Evolutionary conservation across 345 rosid genomes (phyloP), one percentile per base, ranked within the genome.

Genomic region (Draba incana): DNA sequence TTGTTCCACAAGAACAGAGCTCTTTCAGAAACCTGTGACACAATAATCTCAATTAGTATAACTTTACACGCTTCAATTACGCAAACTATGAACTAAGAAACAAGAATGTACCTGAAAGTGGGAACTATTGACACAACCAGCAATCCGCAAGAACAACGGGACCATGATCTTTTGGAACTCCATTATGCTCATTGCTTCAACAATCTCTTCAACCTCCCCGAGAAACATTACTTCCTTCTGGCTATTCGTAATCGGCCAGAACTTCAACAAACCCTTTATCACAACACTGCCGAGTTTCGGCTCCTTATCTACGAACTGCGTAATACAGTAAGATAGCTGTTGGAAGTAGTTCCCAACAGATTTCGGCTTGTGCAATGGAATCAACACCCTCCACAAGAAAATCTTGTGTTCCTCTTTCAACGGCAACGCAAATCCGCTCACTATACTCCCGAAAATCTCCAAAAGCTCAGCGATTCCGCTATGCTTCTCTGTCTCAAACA

Each of bases 181-280:
- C 73, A 84, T 81, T 72, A 84, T 78, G 56, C 81, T 87, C 67
- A 85, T 87, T 15, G 73, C 78, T 77, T 92, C 96, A 71, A 92
- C 64, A 76, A 92, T 86, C 76, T 88, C 98, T 73, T 92, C 96
- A 57, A 89, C 70, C 79, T 92, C 94, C 0, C 92, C 83, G 4
- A 92, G 80, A 75, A 92, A 87, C 94, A 92, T 87, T 45, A 89
- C 87, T 83, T 92, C 98, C 72, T 92, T 92, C 79, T 89, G 96
- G 69, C 94, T 85, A 50, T 86, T 92, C 0, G 94, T 92, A 44
- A 89, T 77, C 3, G 94, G 96, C 98, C 98, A 89, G 52, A 79
- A 87, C 70, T 83, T 92, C 88, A 92, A 64, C 42, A 92, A 71
- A 54, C 98, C 92, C 33, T 78, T 82, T 13, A 89, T 76, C 61